Base-by-base conservation (phyloP, 352 stramenopile genomes). In the Peronospora destructor region DNA sequence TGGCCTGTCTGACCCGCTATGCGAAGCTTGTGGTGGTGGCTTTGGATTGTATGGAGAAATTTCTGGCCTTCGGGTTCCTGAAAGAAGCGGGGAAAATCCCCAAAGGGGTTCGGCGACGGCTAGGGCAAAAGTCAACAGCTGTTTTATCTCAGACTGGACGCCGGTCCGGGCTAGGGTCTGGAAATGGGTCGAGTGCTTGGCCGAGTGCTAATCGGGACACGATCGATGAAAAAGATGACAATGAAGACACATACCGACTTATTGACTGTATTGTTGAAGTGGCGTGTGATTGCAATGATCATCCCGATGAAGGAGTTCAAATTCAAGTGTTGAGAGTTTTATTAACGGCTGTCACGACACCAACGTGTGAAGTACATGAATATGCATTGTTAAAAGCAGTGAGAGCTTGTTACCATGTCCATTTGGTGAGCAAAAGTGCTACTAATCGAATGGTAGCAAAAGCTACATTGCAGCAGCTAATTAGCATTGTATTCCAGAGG, bases 361-460 rank as follows among this genome's bases (percentile, higher is more conserved):
- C 78, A 4, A 94, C 82, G 32, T 95, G 85, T 61, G 74, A 92
- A 60, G 85, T 97, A 11, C 90, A 97, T 56, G 87, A 96, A 56
- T 84, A 93, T 40, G 87, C 74, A 45, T 71, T 99, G n/a, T 74
- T 99, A 10, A 81, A 96, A 59, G 85, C 95, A 8, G 91, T 99
- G 53, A 73, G 95, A 25, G 87, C 96, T 1, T 93, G 94, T 49
- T 99, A 98, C 66, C 95, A 98, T 53, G 93, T 99, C 29, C 95
- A 98, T 53, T 66, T 98, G 17, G 79, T 95, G 48, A 87, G 82
- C 46, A 85, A 92, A 45, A 97, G 84, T 44, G 64, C 67, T 16
- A 91, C 95, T 6, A 99, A 98, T 66, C 88, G 97, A 53, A 98
- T 87, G 4, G 98, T 97, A 3, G 96, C 96, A n/a, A 96, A 98